Percentiles rank a stretch among this genome's conserved stretches.
Evolutionary conservation across 1,284 basidiomycete genomes (phyloP).

Genomic region (Schizophyllum commune): DNA sequence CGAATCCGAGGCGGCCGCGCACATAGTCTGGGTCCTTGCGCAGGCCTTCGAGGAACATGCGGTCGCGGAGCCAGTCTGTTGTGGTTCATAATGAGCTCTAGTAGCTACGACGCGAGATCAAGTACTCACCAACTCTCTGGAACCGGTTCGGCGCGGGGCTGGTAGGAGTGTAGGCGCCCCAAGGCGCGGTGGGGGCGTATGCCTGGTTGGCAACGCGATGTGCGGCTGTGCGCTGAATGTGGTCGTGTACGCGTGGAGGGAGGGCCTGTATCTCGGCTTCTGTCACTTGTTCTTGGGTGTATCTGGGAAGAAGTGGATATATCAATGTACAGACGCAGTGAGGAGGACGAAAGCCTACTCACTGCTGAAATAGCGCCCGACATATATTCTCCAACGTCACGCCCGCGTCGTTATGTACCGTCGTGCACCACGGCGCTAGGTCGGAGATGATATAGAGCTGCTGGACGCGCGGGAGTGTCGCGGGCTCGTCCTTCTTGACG

Average conservation of each 20-base stretch:
- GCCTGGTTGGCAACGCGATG: conserved; percentile 24
- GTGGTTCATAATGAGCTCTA: conserved; percentile 1
- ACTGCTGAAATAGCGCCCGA: conserved; percentile 64
- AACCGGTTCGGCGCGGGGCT: conserved; percentile 37
- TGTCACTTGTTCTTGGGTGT: conserved; percentile 58
- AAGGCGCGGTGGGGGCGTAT: conserved; percentile 11
- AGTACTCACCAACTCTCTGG: conserved; percentile 48
- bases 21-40: conserved; percentile 51
- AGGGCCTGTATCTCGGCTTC: conserved; percentile 57
- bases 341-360: conserved; percentile 18
- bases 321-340: background rate
- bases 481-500: conserved; percentile 63
- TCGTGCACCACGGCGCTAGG: conserved; percentile 71
- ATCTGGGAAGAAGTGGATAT: conserved; percentile 34
- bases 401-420: conserved; percentile 61
- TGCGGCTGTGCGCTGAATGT: conserved; percentile 51
- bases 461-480: conserved; percentile 69
- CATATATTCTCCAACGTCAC: conserved; percentile 70
- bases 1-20: conserved; percentile 55
- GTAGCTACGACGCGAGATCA: background rate
- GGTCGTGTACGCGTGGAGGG: conserved; percentile 57
- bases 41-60: conserved; percentile 62
- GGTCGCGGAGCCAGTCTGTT: conserved; percentile 69
- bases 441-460: conserved; percentile 69
- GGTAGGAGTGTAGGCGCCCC: conserved; percentile 41